Percentiles rank a stretch among this genome's conserved stretches.
Evolutionary conservation across 2,329 filamentous ascomycete species (phyloP).

Genomic region (Pestalotiopsis sp.): DNA sequence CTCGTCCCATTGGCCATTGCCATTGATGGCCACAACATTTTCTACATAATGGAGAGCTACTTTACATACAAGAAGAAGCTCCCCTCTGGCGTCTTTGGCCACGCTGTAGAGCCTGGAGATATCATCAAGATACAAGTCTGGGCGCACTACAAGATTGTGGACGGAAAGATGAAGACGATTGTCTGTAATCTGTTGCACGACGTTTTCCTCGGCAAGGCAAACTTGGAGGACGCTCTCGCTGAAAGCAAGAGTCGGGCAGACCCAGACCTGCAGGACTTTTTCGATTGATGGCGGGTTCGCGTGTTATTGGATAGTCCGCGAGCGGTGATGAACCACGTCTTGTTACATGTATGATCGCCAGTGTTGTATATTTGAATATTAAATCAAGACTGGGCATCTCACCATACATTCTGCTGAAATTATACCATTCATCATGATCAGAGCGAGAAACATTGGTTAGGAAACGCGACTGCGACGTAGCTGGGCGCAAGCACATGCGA

Average conservation of each 20-base stretch:
- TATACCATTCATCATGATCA: no score
- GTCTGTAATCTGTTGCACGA: not conserved
- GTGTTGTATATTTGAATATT: no score
- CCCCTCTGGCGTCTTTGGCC: not conserved
- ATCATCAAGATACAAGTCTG: constrained; percentile 3
- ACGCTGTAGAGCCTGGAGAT: constrained; percentile 6
- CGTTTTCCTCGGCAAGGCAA: constrained; percentile 4
- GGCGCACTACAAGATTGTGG: not conserved
- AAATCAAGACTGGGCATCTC: no score
- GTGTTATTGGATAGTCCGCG: no score
- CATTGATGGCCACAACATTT: constrained; percentile 6
- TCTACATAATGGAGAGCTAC: constrained; percentile 6
- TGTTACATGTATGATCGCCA: no score
- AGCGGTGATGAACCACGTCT: no score
- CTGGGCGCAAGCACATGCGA: no score
- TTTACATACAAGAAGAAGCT: constrained; percentile 7
- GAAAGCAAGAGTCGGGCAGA: constrained; percentile 1
- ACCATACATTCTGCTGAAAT: no score
- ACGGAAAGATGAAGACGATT: constrained; percentile 8
- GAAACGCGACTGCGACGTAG: no score
- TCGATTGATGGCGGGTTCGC: no score
- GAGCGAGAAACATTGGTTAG: no score
- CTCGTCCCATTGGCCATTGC: not conserved
- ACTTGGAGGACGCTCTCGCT: not conserved
- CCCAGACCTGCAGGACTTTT: not conserved